phyloP scores from a whole-genome alignment of 257 asterid genomes.

The Hygrophila difformis region DNA sequence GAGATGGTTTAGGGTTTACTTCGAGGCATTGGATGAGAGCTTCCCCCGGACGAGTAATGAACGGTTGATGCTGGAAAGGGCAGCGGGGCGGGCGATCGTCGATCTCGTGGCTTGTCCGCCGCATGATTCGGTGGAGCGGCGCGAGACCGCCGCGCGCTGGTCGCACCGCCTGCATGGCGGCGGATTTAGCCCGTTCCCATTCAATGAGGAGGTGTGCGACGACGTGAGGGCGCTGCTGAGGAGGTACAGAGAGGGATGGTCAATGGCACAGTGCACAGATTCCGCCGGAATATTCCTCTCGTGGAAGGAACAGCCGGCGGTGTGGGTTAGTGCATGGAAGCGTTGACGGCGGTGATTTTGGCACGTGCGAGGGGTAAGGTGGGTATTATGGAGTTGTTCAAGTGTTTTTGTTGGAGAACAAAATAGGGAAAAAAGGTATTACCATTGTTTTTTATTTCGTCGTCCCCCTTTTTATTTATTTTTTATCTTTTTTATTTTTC shows the following conservation, averaged over 20 bases:
- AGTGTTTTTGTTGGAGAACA: slow-evolving; percentile 21
- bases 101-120: slow-evolving; percentile 78
- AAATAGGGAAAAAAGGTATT: slow-evolving; percentile 21
- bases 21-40: slow-evolving; percentile 76
- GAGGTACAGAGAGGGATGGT: slow-evolving; percentile 94
- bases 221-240: slow-evolving; percentile 83
- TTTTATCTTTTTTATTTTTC: too few species aligned
- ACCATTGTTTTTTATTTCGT: slow-evolving; percentile 10
- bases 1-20: slow-evolving; percentile 91
- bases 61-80: slow-evolving; percentile 84
- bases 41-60: slow-evolving; percentile 69
- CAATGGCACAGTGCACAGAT: slow-evolving; percentile 57
- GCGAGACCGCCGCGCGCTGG: slow-evolving; percentile 85
- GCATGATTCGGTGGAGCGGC: slow-evolving; percentile 59
- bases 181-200: slow-evolving; percentile 39
- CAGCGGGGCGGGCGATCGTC: slow-evolving; percentile 74
- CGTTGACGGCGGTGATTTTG: slow-evolving; percentile 35
- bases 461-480: neutral
- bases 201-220: slow-evolving; percentile 85
- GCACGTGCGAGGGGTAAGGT: slow-evolving; percentile 27
- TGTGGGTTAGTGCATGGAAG: slow-evolving; percentile 99
- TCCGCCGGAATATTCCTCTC: slow-evolving; percentile 90
- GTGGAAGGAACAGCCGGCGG: slow-evolving; percentile 96
- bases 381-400: slow-evolving; percentile 16
- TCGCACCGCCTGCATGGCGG: slow-evolving; percentile 58